Base-by-base conservation (phyloP, 2,329 filamentous ascomycete genomes). In the Cladophialophora exuberans region DNA sequence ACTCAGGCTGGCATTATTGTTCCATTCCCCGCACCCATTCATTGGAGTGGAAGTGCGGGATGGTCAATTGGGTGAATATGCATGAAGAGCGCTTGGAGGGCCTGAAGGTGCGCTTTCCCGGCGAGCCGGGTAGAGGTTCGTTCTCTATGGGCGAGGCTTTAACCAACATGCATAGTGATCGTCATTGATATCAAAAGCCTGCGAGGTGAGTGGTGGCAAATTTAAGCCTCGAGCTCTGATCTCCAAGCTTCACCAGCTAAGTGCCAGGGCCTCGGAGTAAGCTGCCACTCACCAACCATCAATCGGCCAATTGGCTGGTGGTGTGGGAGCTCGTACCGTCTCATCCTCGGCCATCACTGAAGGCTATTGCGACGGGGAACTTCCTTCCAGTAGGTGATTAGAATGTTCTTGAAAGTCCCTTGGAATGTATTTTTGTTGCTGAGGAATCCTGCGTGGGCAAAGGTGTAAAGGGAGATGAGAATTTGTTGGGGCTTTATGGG, bases 131-230 rank as follows among this genome's bases (percentile, higher is more conserved):
- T n/a, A n/a, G n/a, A n/a, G 20, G 38, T 42, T 42, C 26, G 38
- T 23, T 25, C 20, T 42, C 20, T 18, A 20, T 6, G 18, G 10
- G 22, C 35, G 22, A 6, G 30, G n/a, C n/a, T n/a, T 28, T 20
- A 18, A 26, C 31, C 28, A 15, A 36, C 46, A 30, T 49, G 46
- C 46, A 49, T 25, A 15, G 33, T 31, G 46, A 49, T 49, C 33
- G 46, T 49, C 46, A 49, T 49, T 46, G 46, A 49, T 39, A 39
- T 18, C 9, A 49, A 28, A 30, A 49, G 33, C n/a, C 31, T 28
- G 35, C 11, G 9, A 1, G 28, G 7, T 41, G 33, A 49, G 46
- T 35, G 46, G 46, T 30, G 20, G 46, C 28, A 2, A 4, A n/a
- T 15, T n/a, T 9, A 11, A 25, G 20, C 38, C 35, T 39, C 22